Evolutionary conservation across 163 green algal species (phyloP), one percentile per base, ranked within the genome.

Genomic region (Chloromonas sp.): DNA sequence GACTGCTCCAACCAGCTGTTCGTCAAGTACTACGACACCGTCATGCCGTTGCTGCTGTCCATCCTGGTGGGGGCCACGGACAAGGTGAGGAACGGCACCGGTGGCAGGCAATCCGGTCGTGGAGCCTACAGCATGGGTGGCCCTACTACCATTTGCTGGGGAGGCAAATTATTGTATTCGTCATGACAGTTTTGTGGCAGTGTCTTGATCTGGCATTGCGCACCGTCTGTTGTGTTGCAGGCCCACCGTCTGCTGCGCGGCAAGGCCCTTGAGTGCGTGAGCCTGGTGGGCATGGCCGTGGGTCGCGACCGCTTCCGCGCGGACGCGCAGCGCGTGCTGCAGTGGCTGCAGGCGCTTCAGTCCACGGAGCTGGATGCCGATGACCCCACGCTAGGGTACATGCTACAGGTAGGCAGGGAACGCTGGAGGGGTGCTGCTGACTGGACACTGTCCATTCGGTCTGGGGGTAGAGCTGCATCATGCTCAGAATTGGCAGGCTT

Each of bases 201-300:
- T 36, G 36, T 36, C 36, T 36, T 36, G 36, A 36, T 36, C 36
- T 36, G 36, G 36, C 36, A 36, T 36, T 36, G 36, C 36, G 36
- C 36, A 36, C 36, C 66, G 66, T 74, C 5, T 74, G 66, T 74
- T 5, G 58, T 1, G 62, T n/a, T 81, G 58, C 66, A 60, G 70
- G 60, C 83, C n/a, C 89, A 96, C 79, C 86, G 89, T 78, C 92
- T 98, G 86, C 89, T 99, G 89, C 92, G 96, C 13, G 96, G 95
- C 85, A 98, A 99, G 93, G 92, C 95, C 13, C 92, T 99, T 82
- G 97, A 99, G 91, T 99, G 97, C 91, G 95, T 99, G 82, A 96
- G 88, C n/a, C 92, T 99, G 60, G 96, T 99, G 82, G 97, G 96
- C 88, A 99, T 99, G 96, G 96, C 97, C 0, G 96, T 99, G 61